Evolutionary conservation across 2,329 filamentous ascomycete species (phyloP).

Genomic region (Phialemoniopsis sp.): DNA sequence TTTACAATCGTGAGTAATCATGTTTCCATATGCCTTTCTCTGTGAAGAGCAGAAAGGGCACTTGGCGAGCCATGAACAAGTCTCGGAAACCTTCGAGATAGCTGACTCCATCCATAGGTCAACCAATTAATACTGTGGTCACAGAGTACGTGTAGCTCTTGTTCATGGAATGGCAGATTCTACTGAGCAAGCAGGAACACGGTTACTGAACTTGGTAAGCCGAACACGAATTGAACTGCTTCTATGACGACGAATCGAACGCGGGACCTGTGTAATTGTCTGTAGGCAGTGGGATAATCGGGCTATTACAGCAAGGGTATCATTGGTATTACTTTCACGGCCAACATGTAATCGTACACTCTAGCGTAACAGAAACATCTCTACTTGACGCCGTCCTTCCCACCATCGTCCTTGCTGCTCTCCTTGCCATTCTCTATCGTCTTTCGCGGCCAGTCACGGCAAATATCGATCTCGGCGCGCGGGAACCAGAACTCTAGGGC

Average conservation of each 20-base stretch:
- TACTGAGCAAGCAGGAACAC: slow-evolving; percentile 1
- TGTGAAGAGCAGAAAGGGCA: too few species aligned
- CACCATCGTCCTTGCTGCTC: slow-evolving; percentile 17
- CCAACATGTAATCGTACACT: background rate
- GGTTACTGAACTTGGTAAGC: background rate
- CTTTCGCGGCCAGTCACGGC: slow-evolving; percentile 89
- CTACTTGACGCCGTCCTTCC: slow-evolving; percentile 17
- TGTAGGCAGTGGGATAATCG: too few species aligned
- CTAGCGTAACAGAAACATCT: background rate
- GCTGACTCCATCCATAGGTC: slow-evolving; percentile 14
- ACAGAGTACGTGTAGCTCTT: slow-evolving; percentile 33
- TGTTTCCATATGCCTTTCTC: too few species aligned
- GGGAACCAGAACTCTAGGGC: slow-evolving; percentile 86
- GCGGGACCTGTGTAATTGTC: too few species aligned
- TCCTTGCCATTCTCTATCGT: slow-evolving; percentile 23
- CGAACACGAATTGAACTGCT: too few species aligned
- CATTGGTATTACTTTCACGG: too few species aligned
- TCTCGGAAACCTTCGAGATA: too few species aligned
- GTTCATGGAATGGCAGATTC: slow-evolving; percentile 1
- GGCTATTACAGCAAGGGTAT: too few species aligned
- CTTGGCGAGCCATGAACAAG: slow-evolving; percentile 11
- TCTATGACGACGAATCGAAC: too few species aligned
- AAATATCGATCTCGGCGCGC: slow-evolving; percentile 80
- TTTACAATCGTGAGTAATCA: slow-evolving; percentile 36
- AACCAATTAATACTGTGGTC: slow-evolving; percentile 34